Percentiles rank a stretch among this genome's conserved stretches.
Evolutionary conservation across 257 asterid species (phyloP).

Genomic region (Hygrophila difformis): DNA sequence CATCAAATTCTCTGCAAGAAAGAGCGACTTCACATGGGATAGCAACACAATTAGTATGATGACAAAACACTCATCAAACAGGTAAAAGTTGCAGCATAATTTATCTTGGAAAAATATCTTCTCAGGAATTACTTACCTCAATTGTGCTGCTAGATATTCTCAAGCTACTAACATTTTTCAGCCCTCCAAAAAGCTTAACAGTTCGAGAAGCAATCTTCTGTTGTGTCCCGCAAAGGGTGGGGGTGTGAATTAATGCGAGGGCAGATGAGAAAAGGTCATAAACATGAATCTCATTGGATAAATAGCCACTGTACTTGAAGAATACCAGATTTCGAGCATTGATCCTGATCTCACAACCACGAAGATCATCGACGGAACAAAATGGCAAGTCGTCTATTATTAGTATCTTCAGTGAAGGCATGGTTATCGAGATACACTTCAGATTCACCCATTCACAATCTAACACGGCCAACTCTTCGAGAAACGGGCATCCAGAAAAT

Average conservation of each 20-base stretch:
- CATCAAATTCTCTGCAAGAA: conserved; percentile 16
- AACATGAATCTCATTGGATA: conserved; percentile 31
- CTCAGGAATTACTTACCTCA: conserved; percentile 33
- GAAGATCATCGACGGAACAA: conserved; percentile 25
- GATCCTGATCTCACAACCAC: conserved; percentile 40
- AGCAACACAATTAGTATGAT: conserved; percentile 7
- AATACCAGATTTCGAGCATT: conserved; percentile 28
- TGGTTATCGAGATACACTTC: conserved; percentile 25
- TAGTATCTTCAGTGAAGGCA: conserved; percentile 38
- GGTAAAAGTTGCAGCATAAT: not conserved
- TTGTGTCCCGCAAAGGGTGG: conserved; percentile 16
- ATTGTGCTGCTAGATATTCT: conserved; percentile 31
- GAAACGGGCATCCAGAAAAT: conserved; percentile 36
- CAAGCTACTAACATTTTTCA: conserved; percentile 26
- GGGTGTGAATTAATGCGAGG: conserved; percentile 29
- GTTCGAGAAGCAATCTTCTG: conserved; percentile 27
- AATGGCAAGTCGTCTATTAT: conserved; percentile 42
- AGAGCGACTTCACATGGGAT: conserved; percentile 29
- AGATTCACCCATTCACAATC: conserved; percentile 46
- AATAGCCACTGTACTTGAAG: conserved; percentile 36
- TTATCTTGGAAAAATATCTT: not conserved
- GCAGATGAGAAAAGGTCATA: conserved; percentile 21
- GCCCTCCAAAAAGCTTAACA: conserved; percentile 24
- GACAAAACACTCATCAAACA: too few relatives aligned
- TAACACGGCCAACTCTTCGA: conserved; percentile 38